Evolutionary conservation across 768 basidiomycete species (phyloP), one percentile per base, ranked within the genome.

Genomic region (Boletus speciosus): DNA sequence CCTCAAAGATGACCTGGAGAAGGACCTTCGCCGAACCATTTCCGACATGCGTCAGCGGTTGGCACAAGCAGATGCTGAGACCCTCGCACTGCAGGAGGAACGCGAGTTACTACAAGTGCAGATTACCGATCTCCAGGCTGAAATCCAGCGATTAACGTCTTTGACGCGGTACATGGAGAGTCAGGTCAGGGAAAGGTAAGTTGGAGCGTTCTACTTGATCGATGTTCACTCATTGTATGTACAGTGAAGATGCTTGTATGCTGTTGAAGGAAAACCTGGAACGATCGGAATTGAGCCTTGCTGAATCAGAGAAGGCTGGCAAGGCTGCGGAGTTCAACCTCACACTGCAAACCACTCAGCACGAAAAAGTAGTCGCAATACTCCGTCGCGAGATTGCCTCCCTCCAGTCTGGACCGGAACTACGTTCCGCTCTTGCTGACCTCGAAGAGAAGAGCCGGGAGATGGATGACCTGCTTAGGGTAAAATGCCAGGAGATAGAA

Each of bases 401-500:
- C 36, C 71, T 87, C 9, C 77, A 75, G 55, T 74, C 80, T 6
- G 76, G 77, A 51, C 81, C 83, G 4, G 78, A 82, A 54, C 74
- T 88, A 27, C 79, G 81, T 52, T 73, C 77, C 6, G 77, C 75
- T 19, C 65, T 90, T 9, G 71, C 71, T 3, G 83, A 86, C 52
- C 74, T 91, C 36, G 79, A 85, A 63, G 86, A 88, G 63, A 81
- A 80, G 58, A 87, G 84, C 61, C 78, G 74, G 35, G 87, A 90
- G 66, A 85, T 90, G 84, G 90, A 92, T 60, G 82, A 83, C 42
- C 72, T 89, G 41, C 71, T 92, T 41, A 77, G 77, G 52, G 74
- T 70, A 40, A 92, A 90, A 68, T 88, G 85, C 55, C 68, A 76
- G 14, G 90, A 92, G 71, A 89, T 92, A 52, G 90, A 92, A 64